phyloP scores from a whole-genome alignment of 1,284 basidiomycete genomes.

The Volvariella surrecta region DNA sequence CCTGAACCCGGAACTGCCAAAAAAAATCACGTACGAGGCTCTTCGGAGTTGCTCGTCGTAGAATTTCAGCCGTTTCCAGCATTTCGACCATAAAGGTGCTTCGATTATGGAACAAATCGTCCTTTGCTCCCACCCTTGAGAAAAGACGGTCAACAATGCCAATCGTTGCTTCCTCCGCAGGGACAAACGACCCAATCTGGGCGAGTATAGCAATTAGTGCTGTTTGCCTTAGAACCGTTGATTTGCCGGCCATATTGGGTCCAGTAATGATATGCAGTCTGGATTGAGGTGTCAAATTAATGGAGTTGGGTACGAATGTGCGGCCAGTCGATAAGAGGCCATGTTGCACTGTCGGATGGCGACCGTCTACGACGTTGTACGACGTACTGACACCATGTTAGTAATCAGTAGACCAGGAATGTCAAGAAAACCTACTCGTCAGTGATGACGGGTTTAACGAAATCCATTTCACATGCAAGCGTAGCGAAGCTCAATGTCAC shows the following conservation, averaged over 20 bases:
- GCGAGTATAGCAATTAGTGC: conserved; percentile 89
- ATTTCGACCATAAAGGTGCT: conserved; percentile 96
- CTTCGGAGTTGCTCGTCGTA: conserved; percentile 71
- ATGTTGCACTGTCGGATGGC: conserved; percentile 91
- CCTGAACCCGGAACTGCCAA: conserved; percentile 1
- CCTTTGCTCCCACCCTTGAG: conserved; percentile 91
- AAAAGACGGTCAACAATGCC: conserved; percentile 91
- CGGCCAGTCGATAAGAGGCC: conserved; percentile 73
- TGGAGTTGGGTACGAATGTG: conserved; percentile 78
- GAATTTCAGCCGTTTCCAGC: conserved; percentile 78
- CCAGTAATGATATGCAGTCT: conserved; percentile 84
- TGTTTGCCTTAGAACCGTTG: conserved; percentile 86
- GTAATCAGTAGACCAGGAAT: background rate
- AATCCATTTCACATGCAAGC: conserved; percentile 73
- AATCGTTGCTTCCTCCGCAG: conserved; percentile 70
- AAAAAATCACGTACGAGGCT: conserved; percentile 54
- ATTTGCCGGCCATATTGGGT: conserved; percentile 96
- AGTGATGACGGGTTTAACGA: conserved; percentile 65
- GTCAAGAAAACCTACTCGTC: conserved; percentile 48
- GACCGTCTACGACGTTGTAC: conserved; percentile 69
- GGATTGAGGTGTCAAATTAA: conserved; percentile 49
- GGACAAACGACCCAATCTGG: conserved; percentile 90
- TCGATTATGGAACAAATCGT: conserved; percentile 88
- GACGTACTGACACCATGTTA: conserved; percentile 33
- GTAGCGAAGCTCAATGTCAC: conserved; percentile 78